Evolutionary conservation across 257 asterid species (phyloP), one percentile per base, ranked within the genome.

Genomic region (Ocimum tenuiflorum): DNA sequence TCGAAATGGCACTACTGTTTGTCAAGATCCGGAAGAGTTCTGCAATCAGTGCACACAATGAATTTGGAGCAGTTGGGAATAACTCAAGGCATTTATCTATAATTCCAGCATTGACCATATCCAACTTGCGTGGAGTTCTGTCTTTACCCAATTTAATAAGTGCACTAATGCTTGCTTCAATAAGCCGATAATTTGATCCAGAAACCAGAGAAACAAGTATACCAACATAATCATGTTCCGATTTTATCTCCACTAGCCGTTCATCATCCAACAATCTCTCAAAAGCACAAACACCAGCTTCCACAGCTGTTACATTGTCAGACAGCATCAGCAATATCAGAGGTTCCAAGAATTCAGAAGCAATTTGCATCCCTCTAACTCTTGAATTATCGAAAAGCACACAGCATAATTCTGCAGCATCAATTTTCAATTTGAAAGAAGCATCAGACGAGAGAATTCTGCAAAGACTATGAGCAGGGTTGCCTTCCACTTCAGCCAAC

Each of bases 21-120:
- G 97, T 91, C 88, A 91, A 71, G 74, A 91, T 81, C 65, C 96
- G 91, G 78, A 91, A 86, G 58, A 91, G 88, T 76, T 88, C 97
- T 31, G 94, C 94, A 73, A 88, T 85, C 51, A 84, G 49, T 57
- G 89, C 85, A 73, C 97, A 86, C 67, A 80, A 54, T 31, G 97
- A 79, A 67, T 75, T 79, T 22, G 95, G 88, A 38, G 94, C 94
- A 45, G 77, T 73, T 13, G 94, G 86, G 49, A 91, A 88, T 59
- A 91, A 59, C 61, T 79, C 81, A 33, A 91, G 94, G 60, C 97
- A 91, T 65, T 85, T 88, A 35, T 91, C 95, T 29, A 91, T 76
- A 60, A 91, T 77, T 62, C 96, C 96, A 33, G 86, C 89, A 51
- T 85, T 79, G 62, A 91, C 91, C 96, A 91, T 91, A 63, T 91